Percentiles rank a stretch among this genome's conserved stretches.
Conservation (phyloP, 2,329 filamentous ascomycete species). For the Xylariaceae sp. region DNA sequence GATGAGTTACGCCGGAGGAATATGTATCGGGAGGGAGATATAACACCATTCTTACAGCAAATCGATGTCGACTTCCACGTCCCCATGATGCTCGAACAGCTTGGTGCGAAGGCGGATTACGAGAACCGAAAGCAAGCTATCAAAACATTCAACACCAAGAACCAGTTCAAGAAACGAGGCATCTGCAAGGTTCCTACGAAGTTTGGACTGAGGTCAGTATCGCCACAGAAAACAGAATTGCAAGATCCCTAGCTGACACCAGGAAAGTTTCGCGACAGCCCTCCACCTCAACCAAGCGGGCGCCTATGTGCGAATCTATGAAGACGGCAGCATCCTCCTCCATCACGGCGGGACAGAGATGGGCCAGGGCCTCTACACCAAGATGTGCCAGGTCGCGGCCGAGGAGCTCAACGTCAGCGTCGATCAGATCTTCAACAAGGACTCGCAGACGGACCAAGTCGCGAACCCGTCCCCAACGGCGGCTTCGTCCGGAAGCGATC, state of each 20-base stretch:
- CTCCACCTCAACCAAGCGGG: conserved; percentile 93
- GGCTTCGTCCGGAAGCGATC: conserved; percentile 84
- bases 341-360: conserved; percentile 95
- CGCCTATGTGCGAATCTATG: conserved; percentile 90
- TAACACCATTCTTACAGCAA: conserved; percentile 84
- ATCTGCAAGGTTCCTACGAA: conserved; percentile 84
- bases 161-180: conserved; percentile 92
- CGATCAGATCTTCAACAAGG: conserved; percentile 78
- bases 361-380: conserved; percentile 94
- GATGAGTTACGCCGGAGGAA: conserved; percentile 80
- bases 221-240: too few species aligned
- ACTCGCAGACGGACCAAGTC: conserved; percentile 91
- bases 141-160: conserved; percentile 69
- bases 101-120: conserved; percentile 71
- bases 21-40: conserved; percentile 71
- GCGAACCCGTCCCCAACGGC: conserved; percentile 89
- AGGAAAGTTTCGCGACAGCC: conserved; percentile 65
- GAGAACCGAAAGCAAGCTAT: conserved; percentile 61
- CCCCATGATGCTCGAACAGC: conserved; percentile 86
- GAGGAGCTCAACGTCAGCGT: conserved; percentile 78
- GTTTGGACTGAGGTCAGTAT: conserved; percentile 56
- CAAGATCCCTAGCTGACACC: background rate
- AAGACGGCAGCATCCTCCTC: conserved; percentile 84
- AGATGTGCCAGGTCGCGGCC: conserved; percentile 91
- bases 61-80: conserved; percentile 83